Conservation (phyloP, 202 grass and related monocot species). For the Sporobolus alterniflorus region DNA sequence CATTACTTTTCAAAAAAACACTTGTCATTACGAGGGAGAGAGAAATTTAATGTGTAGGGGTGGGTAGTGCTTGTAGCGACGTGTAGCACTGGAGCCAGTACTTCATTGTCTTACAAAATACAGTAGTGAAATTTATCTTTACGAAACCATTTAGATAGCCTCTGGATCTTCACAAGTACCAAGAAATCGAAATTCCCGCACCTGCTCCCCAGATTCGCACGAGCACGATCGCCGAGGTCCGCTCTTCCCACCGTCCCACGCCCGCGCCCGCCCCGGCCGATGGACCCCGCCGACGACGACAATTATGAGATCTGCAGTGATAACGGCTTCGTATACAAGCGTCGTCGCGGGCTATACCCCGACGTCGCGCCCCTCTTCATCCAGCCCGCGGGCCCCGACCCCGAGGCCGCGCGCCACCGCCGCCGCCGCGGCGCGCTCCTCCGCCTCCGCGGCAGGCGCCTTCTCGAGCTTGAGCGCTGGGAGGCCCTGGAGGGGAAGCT, state of each 20-base stretch:
- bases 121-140: too few species aligned
- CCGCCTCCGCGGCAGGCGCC: slow-evolving; percentile 52
- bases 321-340: slow-evolving; percentile 78
- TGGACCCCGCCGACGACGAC: slow-evolving; percentile 18
- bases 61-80: too few species aligned
- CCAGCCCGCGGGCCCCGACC: background rate
- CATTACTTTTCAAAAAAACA: too few species aligned
- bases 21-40: too few species aligned
- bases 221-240: background rate
- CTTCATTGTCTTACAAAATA: too few species aligned
- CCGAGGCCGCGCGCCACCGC: slow-evolving; percentile 33
- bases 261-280: background rate
- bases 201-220: background rate
- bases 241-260: background rate
- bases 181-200: background rate
- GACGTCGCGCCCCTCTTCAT: background rate
- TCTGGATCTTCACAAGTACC: too few species aligned
- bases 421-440: slow-evolving; percentile 43
- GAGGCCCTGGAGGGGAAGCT: slow-evolving; percentile 43
- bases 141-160: too few species aligned
- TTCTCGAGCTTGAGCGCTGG: slow-evolving; percentile 55
- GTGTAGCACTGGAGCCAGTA: too few species aligned
- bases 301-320: slow-evolving; percentile 57
- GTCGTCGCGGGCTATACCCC: slow-evolving; percentile 26
- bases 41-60: too few species aligned